phyloP scores from a whole-genome alignment of 495 filamentous ascomycete species.

The Penicillium soppii region DNA sequence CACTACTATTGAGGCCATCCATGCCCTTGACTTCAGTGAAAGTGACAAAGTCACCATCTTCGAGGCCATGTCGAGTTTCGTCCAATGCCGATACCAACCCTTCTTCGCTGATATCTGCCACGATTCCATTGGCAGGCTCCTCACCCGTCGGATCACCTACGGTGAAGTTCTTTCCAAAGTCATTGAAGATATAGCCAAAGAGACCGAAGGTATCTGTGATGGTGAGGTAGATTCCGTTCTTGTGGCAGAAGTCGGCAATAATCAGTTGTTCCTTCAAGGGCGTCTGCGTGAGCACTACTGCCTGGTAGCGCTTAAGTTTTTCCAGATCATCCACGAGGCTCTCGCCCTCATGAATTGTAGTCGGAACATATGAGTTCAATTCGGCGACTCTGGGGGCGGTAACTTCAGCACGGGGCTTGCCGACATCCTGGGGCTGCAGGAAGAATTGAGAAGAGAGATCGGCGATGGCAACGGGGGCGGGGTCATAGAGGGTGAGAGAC shows the following conservation, averaged over 20 bases:
- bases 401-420: constrained; percentile 82
- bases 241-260: constrained; percentile 89
- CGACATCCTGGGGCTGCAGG: constrained; percentile 82
- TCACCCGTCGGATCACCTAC: constrained; percentile 90
- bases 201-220: constrained; percentile 87
- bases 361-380: constrained; percentile 94
- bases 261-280: constrained; percentile 73
- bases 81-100: constrained; percentile 93
- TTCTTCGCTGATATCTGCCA: constrained; percentile 83
- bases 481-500: constrained; percentile 82
- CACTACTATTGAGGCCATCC: constrained; percentile 79
- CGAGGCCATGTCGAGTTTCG: constrained; percentile 91
- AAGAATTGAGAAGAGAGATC: constrained; percentile 98
- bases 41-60: constrained; percentile 95
- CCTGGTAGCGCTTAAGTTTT: constrained; percentile 83
- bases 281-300: constrained; percentile 85
- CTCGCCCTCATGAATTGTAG: constrained; percentile 66
- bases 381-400: constrained; percentile 89
- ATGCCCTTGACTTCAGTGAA: constrained; percentile 93
- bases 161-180: constrained; percentile 92
- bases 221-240: constrained; percentile 86
- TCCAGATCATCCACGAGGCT: constrained; percentile 68
- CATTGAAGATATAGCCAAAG: constrained; percentile 95
- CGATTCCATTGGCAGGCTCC: constrained; percentile 80
- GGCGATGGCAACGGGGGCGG: constrained; percentile 73